These are phyloP conservation scores for Acrocalymma vagum DNA, from an alignment of 2,329 filamentous ascomycete genomes.

Conservation along the genomic window DNA sequence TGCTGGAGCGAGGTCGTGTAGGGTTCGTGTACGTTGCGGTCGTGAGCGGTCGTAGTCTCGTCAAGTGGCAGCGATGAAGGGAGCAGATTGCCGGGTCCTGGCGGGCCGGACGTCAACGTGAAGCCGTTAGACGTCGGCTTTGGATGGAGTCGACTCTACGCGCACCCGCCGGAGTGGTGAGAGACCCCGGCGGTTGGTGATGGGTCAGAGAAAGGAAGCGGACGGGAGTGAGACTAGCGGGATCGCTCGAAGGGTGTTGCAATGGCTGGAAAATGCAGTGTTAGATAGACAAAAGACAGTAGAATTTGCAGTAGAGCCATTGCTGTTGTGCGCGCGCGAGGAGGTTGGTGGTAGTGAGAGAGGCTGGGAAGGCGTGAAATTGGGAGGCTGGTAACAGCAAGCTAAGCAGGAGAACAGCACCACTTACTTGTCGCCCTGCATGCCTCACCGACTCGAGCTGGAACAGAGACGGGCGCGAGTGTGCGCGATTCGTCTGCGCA, in stretches of 20 bases:
- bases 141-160: slow-evolving; percentile 22
- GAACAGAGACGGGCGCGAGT: too few relatives aligned
- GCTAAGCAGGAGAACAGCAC: too few relatives aligned
- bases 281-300: slow-evolving; percentile 31
- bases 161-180: slow-evolving; percentile 27
- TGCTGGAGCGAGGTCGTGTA: slow-evolving; percentile 51
- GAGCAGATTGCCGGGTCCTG: slow-evolving; percentile 38
- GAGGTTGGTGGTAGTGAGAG: slow-evolving; percentile 25
- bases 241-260: slow-evolving; percentile 17
- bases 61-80: slow-evolving; percentile 35
- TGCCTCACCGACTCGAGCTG: too few relatives aligned
- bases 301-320: slow-evolving; percentile 32
- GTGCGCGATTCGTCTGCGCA: too few relatives aligned
- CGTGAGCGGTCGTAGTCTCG: slow-evolving; percentile 49
- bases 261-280: slow-evolving; percentile 29
- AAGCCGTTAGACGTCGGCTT: slow-evolving; percentile 13
- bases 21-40: slow-evolving; percentile 39
- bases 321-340: slow-evolving; percentile 23
- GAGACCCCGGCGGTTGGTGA: slow-evolving; percentile 23
- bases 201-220: slow-evolving; percentile 17
- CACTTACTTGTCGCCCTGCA: too few relatives aligned
- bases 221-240: slow-evolving; percentile 25
- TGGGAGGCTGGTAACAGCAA: too few relatives aligned
- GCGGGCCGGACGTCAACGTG: slow-evolving; percentile 39
- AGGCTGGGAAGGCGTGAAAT: slow-evolving; percentile 32